phyloP scores from a whole-genome alignment of 768 basidiomycete species.

The Boletus tomentosulus region DNA sequence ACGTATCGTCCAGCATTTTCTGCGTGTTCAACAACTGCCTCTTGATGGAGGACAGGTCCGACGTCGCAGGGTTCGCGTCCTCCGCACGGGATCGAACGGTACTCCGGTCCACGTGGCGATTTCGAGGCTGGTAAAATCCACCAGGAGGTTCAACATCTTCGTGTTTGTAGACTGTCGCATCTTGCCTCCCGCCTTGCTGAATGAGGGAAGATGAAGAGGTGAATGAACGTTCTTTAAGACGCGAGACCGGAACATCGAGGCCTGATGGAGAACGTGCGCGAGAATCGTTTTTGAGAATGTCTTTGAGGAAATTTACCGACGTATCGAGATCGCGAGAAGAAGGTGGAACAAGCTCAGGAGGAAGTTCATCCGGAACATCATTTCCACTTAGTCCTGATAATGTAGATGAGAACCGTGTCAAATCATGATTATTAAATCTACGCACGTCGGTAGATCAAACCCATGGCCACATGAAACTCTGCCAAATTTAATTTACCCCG shows the following conservation, averaged over 20 bases:
- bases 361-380: slow-evolving; percentile 81
- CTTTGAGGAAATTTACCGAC: slow-evolving; percentile 86
- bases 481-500: slow-evolving; percentile 92
- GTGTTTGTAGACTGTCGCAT: slow-evolving; percentile 93
- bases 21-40: slow-evolving; percentile 76
- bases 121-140: slow-evolving; percentile 73
- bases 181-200: slow-evolving; percentile 53
- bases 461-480: slow-evolving; percentile 99
- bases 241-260: slow-evolving; percentile 52
- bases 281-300: slow-evolving; percentile 82
- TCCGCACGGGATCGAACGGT: slow-evolving; percentile 74
- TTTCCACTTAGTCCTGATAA: slow-evolving; percentile 83
- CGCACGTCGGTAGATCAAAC: slow-evolving; percentile 92
- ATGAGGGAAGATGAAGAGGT: slow-evolving; percentile 50
- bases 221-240: slow-evolving; percentile 70
- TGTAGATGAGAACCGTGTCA: background rate
- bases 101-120: slow-evolving; percentile 82
- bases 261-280: slow-evolving; percentile 63
- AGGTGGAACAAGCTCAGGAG: slow-evolving; percentile 86
- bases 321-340: slow-evolving; percentile 85
- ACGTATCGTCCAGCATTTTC: slow-evolving; percentile 69
- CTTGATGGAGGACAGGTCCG: slow-evolving; percentile 85
- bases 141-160: slow-evolving; percentile 54
- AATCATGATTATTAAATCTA: slow-evolving; percentile 16
- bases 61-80: slow-evolving; percentile 49